phyloP scores from a whole-genome alignment of 2,329 filamentous ascomycete genomes.

The Drechslera avenae region DNA sequence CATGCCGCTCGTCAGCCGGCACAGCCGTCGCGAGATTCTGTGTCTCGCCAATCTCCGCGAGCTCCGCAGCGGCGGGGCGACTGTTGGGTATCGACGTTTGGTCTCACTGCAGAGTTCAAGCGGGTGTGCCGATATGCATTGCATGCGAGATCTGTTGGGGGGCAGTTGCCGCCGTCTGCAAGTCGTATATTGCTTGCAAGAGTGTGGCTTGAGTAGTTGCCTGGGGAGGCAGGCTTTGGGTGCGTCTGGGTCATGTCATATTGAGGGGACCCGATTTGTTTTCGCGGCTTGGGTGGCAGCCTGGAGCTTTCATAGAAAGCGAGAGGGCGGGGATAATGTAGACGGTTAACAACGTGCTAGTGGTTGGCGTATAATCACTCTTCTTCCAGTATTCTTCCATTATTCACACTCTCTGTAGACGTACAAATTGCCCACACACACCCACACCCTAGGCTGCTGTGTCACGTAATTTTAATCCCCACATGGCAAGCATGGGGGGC shows the following conservation, averaged over 20 bases:
- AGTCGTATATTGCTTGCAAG: constrained; percentile 1
- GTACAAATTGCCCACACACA: too few relatives aligned
- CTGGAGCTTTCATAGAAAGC: neutral
- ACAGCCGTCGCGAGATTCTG: constrained; percentile 7
- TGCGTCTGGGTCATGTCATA: neutral
- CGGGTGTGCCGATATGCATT: constrained; percentile 5
- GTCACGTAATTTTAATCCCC: constrained; percentile 5
- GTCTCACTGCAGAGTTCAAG: constrained; percentile 1
- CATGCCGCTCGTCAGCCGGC: constrained; percentile 21
- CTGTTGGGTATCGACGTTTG: constrained; percentile 1
- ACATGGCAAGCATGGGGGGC: constrained; percentile 9
- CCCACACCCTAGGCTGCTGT: neutral
- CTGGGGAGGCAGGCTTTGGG: too few relatives aligned
- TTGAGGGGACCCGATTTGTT: neutral
- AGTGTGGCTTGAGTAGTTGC: neutral
- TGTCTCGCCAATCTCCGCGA: constrained; percentile 6
- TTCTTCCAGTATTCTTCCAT: too few relatives aligned
- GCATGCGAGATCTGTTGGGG: constrained; percentile 5
- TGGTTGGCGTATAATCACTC: too few relatives aligned
- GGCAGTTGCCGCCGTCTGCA: neutral
- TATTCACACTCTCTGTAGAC: too few relatives aligned
- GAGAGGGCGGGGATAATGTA: neutral
- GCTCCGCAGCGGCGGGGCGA: neutral
- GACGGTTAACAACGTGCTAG: too few relatives aligned
- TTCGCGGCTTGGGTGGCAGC: neutral